These are phyloP conservation scores for Apostasia ramifera DNA, from an alignment of 106 monocot genomes.

Conservation along the genomic window DNA sequence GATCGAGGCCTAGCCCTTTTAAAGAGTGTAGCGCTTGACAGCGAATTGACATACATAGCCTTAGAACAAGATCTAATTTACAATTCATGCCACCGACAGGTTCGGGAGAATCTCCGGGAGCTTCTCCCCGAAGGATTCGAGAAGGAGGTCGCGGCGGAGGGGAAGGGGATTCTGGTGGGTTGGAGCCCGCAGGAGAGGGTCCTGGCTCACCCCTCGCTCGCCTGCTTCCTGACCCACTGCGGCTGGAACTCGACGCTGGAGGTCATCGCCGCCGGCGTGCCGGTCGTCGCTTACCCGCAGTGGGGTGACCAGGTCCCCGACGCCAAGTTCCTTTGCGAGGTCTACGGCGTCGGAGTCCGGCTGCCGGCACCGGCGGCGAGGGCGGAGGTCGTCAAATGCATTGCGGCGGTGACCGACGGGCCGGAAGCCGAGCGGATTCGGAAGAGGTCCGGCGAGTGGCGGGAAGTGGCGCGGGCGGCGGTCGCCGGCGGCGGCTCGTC, in stretches of 20 bases:
- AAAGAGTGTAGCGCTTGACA: background rate
- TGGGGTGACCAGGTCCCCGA: conserved; percentile 50
- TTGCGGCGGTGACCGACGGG: conserved; percentile 30
- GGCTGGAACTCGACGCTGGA: conserved; percentile 77
- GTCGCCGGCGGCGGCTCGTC: conserved; percentile 29
- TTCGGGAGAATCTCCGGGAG: conserved; percentile 18
- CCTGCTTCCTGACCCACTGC: conserved; percentile 67
- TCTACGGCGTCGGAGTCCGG: conserved; percentile 33
- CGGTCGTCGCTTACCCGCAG: conserved; percentile 50
- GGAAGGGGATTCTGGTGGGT: conserved; percentile 33
- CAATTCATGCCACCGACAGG: background rate
- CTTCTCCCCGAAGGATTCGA: conserved; percentile 47
- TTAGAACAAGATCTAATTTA: background rate
- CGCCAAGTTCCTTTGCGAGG: conserved; percentile 53
- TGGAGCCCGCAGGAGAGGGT: conserved; percentile 71
- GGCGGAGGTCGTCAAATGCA: conserved; percentile 21
- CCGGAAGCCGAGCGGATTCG: conserved; percentile 7
- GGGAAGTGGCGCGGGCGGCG: conserved; percentile 14
- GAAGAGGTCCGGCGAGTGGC: conserved; percentile 20
- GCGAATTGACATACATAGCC: background rate
- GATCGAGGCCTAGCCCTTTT: background rate
- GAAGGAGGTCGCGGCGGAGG: conserved; percentile 19
- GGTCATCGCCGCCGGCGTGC: conserved; percentile 44
- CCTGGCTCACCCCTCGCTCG: conserved; percentile 28
- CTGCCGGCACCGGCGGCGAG: conserved; percentile 17